Percentiles rank a stretch among this genome's conserved stretches.
Evolutionary conservation across 2,329 filamentous ascomycete species (phyloP).

Genomic region (Diplodia scrobiculata): DNA sequence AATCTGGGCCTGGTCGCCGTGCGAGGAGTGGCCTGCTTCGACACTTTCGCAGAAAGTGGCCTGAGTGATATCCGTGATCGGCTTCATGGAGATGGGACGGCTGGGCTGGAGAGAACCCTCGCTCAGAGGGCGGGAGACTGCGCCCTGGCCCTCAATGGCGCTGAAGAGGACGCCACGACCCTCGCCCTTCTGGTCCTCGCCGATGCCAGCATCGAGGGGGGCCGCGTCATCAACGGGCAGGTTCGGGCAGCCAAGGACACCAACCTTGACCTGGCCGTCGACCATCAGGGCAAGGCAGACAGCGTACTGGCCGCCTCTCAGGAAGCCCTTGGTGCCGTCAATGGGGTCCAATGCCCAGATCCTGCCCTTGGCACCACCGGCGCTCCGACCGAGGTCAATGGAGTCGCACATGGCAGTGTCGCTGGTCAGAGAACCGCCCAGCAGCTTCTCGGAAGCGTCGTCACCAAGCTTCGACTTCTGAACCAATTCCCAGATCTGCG

Average conservation of each 20-base stretch:
- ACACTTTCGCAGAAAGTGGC: conserved; percentile 97
- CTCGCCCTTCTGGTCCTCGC: conserved; percentile 71
- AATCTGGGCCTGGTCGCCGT: conserved; percentile 83
- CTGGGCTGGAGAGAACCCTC: conserved; percentile 57
- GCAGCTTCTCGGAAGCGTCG: conserved; percentile 62
- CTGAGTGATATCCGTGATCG: conserved; percentile 69
- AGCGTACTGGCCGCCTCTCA: conserved; percentile 94
- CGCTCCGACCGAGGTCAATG: conserved; percentile 63
- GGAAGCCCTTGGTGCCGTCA: conserved; percentile 95
- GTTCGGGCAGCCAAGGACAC: conserved; percentile 93
- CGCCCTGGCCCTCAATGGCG: conserved; percentile 76
- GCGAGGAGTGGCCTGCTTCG: conserved; percentile 87
- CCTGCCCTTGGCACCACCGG: conserved; percentile 71
- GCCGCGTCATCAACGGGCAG: conserved; percentile 81
- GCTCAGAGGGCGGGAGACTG: conserved; percentile 73
- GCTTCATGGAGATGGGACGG: conserved; percentile 76
- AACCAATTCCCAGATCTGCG: conserved; percentile 84
- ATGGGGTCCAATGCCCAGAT: conserved; percentile 98
- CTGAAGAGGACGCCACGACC: conserved; percentile 87
- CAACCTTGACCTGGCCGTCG: conserved; percentile 89
- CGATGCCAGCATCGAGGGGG: conserved; percentile 70
- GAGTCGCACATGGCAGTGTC: conserved; percentile 65
- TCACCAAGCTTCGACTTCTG: conserved; percentile 70
- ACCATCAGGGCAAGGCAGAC: conserved; percentile 91
- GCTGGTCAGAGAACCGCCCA: conserved; percentile 69